Base-by-base conservation (phyloP, 1,284 basidiomycete species). In the Cryptococcus deneoformans region DNA sequence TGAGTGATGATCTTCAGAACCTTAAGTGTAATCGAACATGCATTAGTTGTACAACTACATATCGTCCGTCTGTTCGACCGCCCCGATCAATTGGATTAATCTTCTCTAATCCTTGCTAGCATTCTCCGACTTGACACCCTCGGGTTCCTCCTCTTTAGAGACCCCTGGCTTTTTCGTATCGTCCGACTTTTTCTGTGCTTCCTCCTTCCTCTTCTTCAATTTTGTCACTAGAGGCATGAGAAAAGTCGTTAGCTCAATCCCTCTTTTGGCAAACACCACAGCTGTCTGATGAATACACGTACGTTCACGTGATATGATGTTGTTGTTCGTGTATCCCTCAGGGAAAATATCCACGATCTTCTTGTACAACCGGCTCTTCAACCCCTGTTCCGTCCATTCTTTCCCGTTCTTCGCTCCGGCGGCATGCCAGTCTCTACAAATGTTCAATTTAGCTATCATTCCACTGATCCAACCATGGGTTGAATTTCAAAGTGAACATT, bases 341-440 rank as follows among this genome's bases (percentile, higher is more conserved):
- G 75, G 75, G 69, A 75, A 77, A 24, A 64, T 56, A 20, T 67
- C 67, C 29, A 64, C 56, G 34, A 77, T 66, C 60, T 63, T 66
- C 42, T 60, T 67, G 52, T 70, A 71, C 51, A 72, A 52, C 20
- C 58, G 44, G 46, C 61, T 67, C 56, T 68, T 68, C 50, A 69
- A 60, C 42, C 62, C 60, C 14, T 57, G 56, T 43, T 71, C 70
- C 16, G 54, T 59, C 45, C 46, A 60, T 36, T 61, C 62, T 46
- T 59, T 64, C 16, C 58, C 56, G 5, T 35, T 10, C 39, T 53
- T 54, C n/a, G 50, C 54, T 20, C 50, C 43, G 3, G 46, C 43
- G 2, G 68, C 65, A 50, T 60, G 60, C 64, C 67, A 67, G 12
- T 60, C 57, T 55, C 63, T 64, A 49, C 61, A 46, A 50, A 11